Evolutionary conservation across 495 filamentous ascomycete genomes (phyloP).

Genomic region (Haplographium delicatum): DNA sequence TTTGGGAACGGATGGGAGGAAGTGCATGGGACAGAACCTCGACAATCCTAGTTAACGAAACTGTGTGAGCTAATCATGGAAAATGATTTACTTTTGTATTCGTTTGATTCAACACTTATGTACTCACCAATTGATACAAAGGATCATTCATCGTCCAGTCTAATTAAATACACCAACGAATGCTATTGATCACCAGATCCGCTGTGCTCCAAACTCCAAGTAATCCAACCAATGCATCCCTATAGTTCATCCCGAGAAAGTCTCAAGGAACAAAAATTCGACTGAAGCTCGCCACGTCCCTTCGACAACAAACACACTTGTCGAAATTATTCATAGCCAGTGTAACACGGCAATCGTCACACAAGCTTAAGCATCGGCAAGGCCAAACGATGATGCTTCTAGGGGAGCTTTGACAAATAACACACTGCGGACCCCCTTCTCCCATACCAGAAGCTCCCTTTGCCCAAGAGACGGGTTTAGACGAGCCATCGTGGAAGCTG

Average conservation of each 20-base stretch:
- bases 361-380: slow-evolving; percentile 87
- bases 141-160: too few relatives aligned
- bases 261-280: slow-evolving; percentile 75
- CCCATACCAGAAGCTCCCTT: slow-evolving; percentile 67
- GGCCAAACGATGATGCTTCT: slow-evolving; percentile 94
- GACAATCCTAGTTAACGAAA: too few relatives aligned
- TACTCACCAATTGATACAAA: too few relatives aligned
- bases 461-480: slow-evolving; percentile 46
- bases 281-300: slow-evolving; percentile 79
- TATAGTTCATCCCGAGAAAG: neutral
- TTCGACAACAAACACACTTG: slow-evolving; percentile 88
- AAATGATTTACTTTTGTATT: too few relatives aligned
- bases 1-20: too few relatives aligned
- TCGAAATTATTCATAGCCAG: slow-evolving; percentile 96
- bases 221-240: too few relatives aligned
- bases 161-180: too few relatives aligned
- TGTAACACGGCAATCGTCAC: slow-evolving; percentile 90
- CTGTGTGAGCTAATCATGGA: too few relatives aligned
- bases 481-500: slow-evolving; percentile 18
- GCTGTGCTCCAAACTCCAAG: neutral
- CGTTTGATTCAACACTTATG: too few relatives aligned
- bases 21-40: too few relatives aligned
- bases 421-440: slow-evolving; percentile 75
- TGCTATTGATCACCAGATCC: too few relatives aligned
- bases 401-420: slow-evolving; percentile 84